A percentile compares a stretch with the other conserved stretches of the same genome.
Evolutionary conservation across 345 rosid species (phyloP).

Genomic region (Gossypium sturtianum): DNA sequence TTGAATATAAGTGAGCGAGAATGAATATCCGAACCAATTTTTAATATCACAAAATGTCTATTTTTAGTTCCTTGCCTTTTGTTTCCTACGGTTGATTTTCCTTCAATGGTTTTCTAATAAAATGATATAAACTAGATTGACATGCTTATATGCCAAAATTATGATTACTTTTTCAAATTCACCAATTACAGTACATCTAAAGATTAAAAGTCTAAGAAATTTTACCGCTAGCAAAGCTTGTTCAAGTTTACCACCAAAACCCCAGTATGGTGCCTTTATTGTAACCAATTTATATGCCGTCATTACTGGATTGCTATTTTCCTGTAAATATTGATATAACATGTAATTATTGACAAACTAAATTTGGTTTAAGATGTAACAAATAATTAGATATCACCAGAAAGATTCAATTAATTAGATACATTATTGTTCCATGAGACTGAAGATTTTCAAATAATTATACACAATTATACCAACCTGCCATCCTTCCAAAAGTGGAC

Average conservation of each 20-base stretch:
- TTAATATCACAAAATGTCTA: too few species aligned
- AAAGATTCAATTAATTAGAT: not conserved
- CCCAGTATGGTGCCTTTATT: slow-evolving; percentile 74
- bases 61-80: too few species aligned
- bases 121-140: too few species aligned
- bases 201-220: slow-evolving; percentile 1
- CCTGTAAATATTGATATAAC: slow-evolving; percentile 35
- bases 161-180: not conserved
- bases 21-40: too few species aligned
- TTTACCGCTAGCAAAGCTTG: slow-evolving; percentile 65
- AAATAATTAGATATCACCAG: not conserved
- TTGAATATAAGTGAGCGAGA: not conserved
- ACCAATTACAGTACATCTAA: not conserved
- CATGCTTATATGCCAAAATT: too few species aligned
- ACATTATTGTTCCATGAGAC: not conserved
- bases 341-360: not conserved
- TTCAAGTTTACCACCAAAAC: slow-evolving; percentile 62
- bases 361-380: not conserved
- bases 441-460: not conserved
- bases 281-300: slow-evolving; percentile 66
- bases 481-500: slow-evolving; percentile 63
- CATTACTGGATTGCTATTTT: slow-evolving; percentile 52
- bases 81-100: too few species aligned
- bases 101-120: too few species aligned
- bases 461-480: slow-evolving; percentile 39